Evolutionary conservation across 805 yeast species (phyloP), one percentile per base, ranked within the genome.

Genomic region (Wickerhamomyces bovis): DNA sequence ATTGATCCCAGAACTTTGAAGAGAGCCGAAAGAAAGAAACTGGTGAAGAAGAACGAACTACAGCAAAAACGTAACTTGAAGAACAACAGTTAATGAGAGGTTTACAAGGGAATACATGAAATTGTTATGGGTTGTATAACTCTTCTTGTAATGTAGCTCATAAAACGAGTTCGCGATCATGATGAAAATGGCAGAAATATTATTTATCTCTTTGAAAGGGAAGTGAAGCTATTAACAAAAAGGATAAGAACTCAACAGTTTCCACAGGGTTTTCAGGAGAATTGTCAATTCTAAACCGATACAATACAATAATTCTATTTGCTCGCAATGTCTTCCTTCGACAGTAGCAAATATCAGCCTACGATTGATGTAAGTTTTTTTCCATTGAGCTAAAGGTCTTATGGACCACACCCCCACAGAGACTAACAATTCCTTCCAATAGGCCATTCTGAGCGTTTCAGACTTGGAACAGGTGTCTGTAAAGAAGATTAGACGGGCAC

Each of bases 1-100:
- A 71, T 88, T 40, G 97, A 90, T 65, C 98, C 98, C 55, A 81
- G 98, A 71, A 73, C 83, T 26, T 73, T 92, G 65, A 70, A 67
- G 50, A 81, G 98, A 70, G 79, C 77, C 45, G 96, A 89, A 61
- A 83, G 97, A 69, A 86, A 85, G 79, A 78, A 73, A 60, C 76
- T 89, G 58, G 75, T 92, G 43, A 89, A 88, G 77, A 87, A 84
- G 79, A 89, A 89, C 64, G 81, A 77, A 62, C 67, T 79, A 49
- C 97, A 88, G 65, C 95, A 89, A 54, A 88, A 87, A 72, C 80
- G 86, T 63, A 90, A 90, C 65, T 70, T 81, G 60, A 75, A 73
- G 60, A 72, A 72, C 49, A 59, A 30, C 18, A 28, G 31, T 28
- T 28, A 48, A 47, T 15, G 48, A 46, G 42, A n/a, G n/a, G 2